Percentiles rank a stretch among this genome's conserved stretches.
These are phyloP conservation scores for Yarrowia porcina DNA, from an alignment of 805 yeast species.

Conservation along the genomic window DNA sequence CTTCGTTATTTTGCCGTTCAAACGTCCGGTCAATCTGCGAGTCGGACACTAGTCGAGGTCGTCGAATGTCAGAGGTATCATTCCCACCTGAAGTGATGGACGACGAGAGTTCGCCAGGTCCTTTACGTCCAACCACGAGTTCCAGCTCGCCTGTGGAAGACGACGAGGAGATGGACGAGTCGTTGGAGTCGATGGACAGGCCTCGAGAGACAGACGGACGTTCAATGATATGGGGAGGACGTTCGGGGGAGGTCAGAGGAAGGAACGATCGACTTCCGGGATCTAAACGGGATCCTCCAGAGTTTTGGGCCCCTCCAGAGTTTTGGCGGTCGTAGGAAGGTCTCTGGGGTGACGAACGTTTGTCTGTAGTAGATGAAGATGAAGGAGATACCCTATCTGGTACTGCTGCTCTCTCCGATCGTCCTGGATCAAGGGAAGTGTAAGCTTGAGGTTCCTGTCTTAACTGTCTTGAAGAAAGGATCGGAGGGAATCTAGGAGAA, in stretches of 20 bases:
- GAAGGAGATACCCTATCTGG: background rate
- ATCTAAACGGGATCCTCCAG: background rate
- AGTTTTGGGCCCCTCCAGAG: background rate
- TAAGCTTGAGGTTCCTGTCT: slow-evolving; percentile 14
- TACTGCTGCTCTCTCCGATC: too few relatives aligned
- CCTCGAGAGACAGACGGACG: slow-evolving; percentile 11
- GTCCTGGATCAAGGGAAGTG: slow-evolving; percentile 6
- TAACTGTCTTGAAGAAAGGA: background rate
- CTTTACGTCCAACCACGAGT: slow-evolving; percentile 5
- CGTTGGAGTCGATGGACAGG: slow-evolving; percentile 20
- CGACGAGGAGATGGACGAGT: slow-evolving; percentile 21
- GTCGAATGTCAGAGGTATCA: background rate
- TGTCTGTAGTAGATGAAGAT: background rate
- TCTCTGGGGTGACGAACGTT: background rate
- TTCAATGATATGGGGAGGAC: slow-evolving; percentile 13
- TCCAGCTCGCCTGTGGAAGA: slow-evolving; percentile 22
- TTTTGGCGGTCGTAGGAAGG: background rate
- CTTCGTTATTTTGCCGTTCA: background rate
- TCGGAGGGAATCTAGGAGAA: slow-evolving; percentile 8
- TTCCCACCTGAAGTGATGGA: slow-evolving; percentile 3
- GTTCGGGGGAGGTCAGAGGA: background rate
- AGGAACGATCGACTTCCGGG: background rate
- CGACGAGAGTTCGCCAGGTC: background rate
- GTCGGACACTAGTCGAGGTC: slow-evolving; percentile 6
- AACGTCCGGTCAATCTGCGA: slow-evolving; percentile 9